phyloP scores from a whole-genome alignment of 192 early-diverging fungal species.

The Coemansia sp. region DNA sequence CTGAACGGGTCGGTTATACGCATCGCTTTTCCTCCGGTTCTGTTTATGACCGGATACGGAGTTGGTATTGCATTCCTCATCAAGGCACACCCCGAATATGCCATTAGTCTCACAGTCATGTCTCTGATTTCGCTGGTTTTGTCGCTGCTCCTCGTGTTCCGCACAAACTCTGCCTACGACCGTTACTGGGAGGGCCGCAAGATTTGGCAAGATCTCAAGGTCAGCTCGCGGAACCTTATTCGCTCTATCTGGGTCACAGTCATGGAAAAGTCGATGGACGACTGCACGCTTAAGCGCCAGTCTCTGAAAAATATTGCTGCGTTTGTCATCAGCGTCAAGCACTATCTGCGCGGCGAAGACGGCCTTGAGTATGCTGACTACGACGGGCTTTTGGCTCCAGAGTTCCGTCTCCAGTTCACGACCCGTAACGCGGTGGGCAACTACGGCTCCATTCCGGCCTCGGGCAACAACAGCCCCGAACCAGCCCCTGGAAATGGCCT shows the following conservation, averaged over 20 bases:
- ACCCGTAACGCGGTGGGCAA: conserved; percentile 23
- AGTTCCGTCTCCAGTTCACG: conserved; percentile 45
- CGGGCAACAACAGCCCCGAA: conserved; percentile 15
- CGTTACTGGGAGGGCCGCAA: conserved; percentile 88
- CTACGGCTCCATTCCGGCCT: conserved; percentile 34
- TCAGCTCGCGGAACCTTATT: conserved; percentile 72
- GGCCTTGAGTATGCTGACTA: conserved; percentile 70
- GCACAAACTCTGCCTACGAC: conserved; percentile 65
- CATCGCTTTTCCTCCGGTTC: conserved; percentile 35
- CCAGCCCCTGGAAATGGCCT: neutral
- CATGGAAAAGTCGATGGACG: conserved; percentile 57
- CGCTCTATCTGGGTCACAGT: conserved; percentile 76
- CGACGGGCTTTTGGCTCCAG: conserved; percentile 57
- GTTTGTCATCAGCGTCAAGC: conserved; percentile 77
- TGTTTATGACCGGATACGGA: conserved; percentile 47
- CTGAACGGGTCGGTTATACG: conserved; percentile 54
- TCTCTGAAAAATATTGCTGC: conserved; percentile 80
- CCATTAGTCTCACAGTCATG: conserved; percentile 43
- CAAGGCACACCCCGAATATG: conserved; percentile 26
- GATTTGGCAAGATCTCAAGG: conserved; percentile 72
- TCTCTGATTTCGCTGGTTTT: conserved; percentile 54
- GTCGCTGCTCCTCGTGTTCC: conserved; percentile 60
- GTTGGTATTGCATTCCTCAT: conserved; percentile 51
- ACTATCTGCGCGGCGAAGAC: conserved; percentile 77
- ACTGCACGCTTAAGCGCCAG: conserved; percentile 57